These are phyloP conservation scores for Peribolospora baueri DNA, from an alignment of 768 basidiomycete species.

Conservation along the genomic window DNA sequence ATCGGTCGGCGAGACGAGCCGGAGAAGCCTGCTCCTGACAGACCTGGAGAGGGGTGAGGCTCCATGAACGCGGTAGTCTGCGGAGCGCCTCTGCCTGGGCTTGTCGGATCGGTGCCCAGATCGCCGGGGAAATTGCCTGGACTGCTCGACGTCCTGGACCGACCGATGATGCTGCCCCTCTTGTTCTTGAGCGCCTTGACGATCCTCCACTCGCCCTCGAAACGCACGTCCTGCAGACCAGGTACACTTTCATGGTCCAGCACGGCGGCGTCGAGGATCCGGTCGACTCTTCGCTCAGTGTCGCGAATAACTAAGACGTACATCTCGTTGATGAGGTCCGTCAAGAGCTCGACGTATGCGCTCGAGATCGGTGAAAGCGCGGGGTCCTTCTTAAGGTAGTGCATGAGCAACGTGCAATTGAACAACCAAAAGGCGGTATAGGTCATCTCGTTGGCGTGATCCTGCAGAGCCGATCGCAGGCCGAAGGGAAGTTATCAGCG, in stretches of 20 bases:
- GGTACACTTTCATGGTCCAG: slow-evolving; percentile 61
- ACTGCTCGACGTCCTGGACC: too few relatives aligned
- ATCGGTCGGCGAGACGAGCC: slow-evolving; percentile 1
- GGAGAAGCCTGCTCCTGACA: neutral
- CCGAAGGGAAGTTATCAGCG: neutral
- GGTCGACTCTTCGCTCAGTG: slow-evolving; percentile 68
- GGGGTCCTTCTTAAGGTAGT: slow-evolving; percentile 35
- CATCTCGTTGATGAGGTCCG: slow-evolving; percentile 80
- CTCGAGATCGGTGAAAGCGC: slow-evolving; percentile 8
- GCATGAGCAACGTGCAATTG: slow-evolving; percentile 70
- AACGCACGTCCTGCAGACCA: slow-evolving; percentile 52
- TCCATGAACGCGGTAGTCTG: too few relatives aligned
- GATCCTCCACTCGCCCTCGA: slow-evolving; percentile 74
- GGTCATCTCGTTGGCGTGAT: slow-evolving; percentile 56
- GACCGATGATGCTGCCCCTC: slow-evolving; percentile 14
- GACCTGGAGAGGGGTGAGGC: neutral
- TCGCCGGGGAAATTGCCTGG: too few relatives aligned
- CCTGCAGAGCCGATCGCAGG: slow-evolving; percentile 24
- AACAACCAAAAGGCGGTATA: slow-evolving; percentile 83
- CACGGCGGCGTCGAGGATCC: slow-evolving; percentile 52
- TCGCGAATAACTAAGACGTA: slow-evolving; percentile 91
- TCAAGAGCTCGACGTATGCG: slow-evolving; percentile 38
- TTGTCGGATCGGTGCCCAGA: too few relatives aligned
- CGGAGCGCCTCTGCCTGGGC: too few relatives aligned
- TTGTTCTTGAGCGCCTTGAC: slow-evolving; percentile 20